phyloP scores from a whole-genome alignment of 371 early-diverging fungal genomes.

The Mucor plumbeus region DNA sequence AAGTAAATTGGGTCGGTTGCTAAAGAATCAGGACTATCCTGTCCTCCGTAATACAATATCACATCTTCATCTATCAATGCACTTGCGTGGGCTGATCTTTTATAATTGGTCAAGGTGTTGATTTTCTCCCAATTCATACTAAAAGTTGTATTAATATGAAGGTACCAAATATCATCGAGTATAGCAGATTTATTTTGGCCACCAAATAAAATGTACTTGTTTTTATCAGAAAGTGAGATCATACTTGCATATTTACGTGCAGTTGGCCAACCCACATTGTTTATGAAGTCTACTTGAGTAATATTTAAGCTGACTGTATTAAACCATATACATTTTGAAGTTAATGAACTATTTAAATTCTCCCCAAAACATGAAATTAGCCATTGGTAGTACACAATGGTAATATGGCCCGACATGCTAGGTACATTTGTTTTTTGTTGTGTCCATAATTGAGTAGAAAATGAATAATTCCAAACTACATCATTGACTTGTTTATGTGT shows the following conservation, averaged over 20 bases:
- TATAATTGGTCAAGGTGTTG: neutral
- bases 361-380: constrained; percentile 36
- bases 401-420: constrained; percentile 24
- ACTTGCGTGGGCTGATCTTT: constrained; percentile 25
- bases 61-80: constrained; percentile 10
- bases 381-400: constrained; percentile 25
- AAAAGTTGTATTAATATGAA: constrained; percentile 16
- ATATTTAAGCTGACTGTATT: constrained; percentile 11
- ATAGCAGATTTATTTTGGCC: constrained; percentile 16
- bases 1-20: constrained; percentile 18
- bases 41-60: constrained; percentile 26
- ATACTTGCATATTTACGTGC: constrained; percentile 27
- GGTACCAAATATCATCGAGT: constrained; percentile 30
- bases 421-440: neutral
- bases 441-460: neutral
- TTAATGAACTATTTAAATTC: neutral
- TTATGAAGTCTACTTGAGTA: neutral
- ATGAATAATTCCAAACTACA: constrained; percentile 15
- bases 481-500: constrained; percentile 10
- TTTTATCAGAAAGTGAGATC: constrained; percentile 1
- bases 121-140: constrained; percentile 22
- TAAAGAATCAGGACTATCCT: neutral
- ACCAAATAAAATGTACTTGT: constrained; percentile 23
- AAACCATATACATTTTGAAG: constrained; percentile 16
- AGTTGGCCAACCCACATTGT: constrained; percentile 13